Conservation (phyloP, 2,329 filamentous ascomycete species). For the Colletotrichum noveboracense region DNA sequence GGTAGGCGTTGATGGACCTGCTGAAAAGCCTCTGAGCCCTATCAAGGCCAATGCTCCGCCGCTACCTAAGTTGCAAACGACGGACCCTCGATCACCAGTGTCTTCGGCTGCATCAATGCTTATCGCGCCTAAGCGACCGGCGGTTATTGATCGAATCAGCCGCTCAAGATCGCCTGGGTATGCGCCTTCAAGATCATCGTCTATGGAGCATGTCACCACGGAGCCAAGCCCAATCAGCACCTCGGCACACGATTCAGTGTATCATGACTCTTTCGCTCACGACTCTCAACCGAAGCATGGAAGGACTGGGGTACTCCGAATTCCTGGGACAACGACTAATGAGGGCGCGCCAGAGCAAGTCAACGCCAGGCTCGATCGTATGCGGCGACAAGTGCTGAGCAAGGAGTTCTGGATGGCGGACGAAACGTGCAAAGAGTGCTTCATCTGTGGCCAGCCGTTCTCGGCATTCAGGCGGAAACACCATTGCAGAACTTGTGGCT, state of each 20-base stretch:
- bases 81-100: constrained; percentile 33
- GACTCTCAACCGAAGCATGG: constrained; percentile 50
- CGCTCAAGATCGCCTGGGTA: constrained; percentile 47
- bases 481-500: constrained; percentile 95
- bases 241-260: constrained; percentile 62
- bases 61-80: constrained; percentile 38
- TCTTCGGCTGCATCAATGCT: constrained; percentile 41
- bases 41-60: constrained; percentile 38
- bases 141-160: constrained; percentile 62
- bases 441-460: constrained; percentile 88
- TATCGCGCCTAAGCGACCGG: constrained; percentile 49
- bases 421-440: constrained; percentile 97
- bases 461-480: constrained; percentile 95
- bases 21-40: constrained; percentile 50
- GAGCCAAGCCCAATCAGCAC: constrained; percentile 63
- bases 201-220: constrained; percentile 60
- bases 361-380: constrained; percentile 68
- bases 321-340: constrained; percentile 61
- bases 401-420: constrained; percentile 99
- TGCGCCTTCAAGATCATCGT: constrained; percentile 61
- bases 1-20: constrained; percentile 48
- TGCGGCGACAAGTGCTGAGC: constrained; percentile 86
- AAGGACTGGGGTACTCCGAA: constrained; percentile 52
- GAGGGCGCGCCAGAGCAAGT: constrained; percentile 65
- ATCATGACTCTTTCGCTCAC: constrained; percentile 60